Base-by-base conservation (phyloP, 441 rosid species). In the Euphorbia schlechtendalii region DNA sequence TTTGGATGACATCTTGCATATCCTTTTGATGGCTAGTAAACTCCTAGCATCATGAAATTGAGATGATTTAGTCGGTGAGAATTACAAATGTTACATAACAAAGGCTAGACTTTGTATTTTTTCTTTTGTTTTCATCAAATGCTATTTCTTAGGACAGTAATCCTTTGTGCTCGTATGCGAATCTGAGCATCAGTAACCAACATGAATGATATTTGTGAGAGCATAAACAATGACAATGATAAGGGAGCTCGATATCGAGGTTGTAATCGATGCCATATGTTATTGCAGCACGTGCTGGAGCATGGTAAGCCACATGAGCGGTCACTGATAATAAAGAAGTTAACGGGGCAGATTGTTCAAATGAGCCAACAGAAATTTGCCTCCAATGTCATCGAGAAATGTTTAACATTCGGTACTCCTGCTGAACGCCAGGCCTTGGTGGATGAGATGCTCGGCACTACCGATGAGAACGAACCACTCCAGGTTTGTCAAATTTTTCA, bases 371-470 rank as follows among this genome's bases (percentile, higher is more conserved):
- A n/a, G n/a, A n/a, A n/a, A n/a, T n/a, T n/a, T n/a, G n/a, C n/a
- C n/a, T n/a, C n/a, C n/a, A n/a, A n/a, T n/a, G n/a, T n/a, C n/a
- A n/a, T n/a, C 45, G 91, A 85, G 75, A 87, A 87, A 79, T 87
- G 90, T 74, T 71, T 87, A 59, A 78, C 86, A 36, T 87, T 85
- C 71, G 89, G 94, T 30, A 72, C 79, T 56, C 73, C 83, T 67
- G 69, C 61, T 9, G 91, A 87, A 61, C 83, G 91, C 69, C 87
- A 83, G 80, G 67, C 70, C 36, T 77, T 87, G 77, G 94, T 87
- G 70, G 70, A 87, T 71, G 94, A 87, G 85, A 87, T 87, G 90
- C 91, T 87, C 43, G 94, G 94, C 56, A n/a, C n/a, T n/a, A n/a
- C n/a, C n/a, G n/a, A n/a, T n/a, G n/a, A n/a, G n/a, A n/a, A n/a